These are phyloP conservation scores for Trametes versicolor DNA, from an alignment of 1,284 basidiomycete genomes.

Conservation along the genomic window DNA sequence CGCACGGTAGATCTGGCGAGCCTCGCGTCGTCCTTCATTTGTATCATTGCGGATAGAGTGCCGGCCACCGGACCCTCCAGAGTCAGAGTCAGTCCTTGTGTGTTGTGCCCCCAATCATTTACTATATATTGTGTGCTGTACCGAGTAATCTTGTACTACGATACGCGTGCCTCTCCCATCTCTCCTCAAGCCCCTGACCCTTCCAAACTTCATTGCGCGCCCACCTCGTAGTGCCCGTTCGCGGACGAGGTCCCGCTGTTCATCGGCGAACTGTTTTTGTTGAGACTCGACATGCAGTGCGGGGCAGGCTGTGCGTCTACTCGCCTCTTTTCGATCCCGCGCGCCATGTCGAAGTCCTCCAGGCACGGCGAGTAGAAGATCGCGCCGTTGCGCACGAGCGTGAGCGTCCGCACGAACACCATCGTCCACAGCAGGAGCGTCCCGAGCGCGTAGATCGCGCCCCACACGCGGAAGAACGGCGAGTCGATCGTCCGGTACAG, in stretches of 20 bases:
- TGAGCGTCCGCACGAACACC: slow-evolving; percentile 50
- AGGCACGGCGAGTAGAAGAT: slow-evolving; percentile 55
- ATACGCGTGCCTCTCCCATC: background rate
- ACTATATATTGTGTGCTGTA: slow-evolving; percentile 11
- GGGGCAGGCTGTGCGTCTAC: background rate
- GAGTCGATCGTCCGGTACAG: slow-evolving; percentile 55
- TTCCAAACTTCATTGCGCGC: background rate
- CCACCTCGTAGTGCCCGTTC: background rate
- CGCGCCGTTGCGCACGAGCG: slow-evolving; percentile 48
- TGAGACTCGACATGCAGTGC: background rate
- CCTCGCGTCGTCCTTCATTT: slow-evolving; percentile 19
- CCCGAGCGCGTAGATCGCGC: slow-evolving; percentile 36
- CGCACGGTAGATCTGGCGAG: slow-evolving; percentile 23
- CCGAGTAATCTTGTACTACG: slow-evolving; percentile 6
- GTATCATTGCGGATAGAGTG: slow-evolving; percentile 31
- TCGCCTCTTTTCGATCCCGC: slow-evolving; percentile 13
- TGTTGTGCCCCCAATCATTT: slow-evolving; percentile 10
- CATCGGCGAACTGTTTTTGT: background rate
- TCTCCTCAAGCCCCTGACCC: background rate
- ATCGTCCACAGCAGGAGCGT: slow-evolving; percentile 52
- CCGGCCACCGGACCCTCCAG: slow-evolving; percentile 34
- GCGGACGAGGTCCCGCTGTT: background rate
- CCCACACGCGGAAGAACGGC: slow-evolving; percentile 42
- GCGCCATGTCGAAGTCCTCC: slow-evolving; percentile 37
- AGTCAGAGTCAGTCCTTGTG: slow-evolving; percentile 18